Conservation (phyloP, 1,284 basidiomycete species). For the Trichosporon ovoides region DNA sequence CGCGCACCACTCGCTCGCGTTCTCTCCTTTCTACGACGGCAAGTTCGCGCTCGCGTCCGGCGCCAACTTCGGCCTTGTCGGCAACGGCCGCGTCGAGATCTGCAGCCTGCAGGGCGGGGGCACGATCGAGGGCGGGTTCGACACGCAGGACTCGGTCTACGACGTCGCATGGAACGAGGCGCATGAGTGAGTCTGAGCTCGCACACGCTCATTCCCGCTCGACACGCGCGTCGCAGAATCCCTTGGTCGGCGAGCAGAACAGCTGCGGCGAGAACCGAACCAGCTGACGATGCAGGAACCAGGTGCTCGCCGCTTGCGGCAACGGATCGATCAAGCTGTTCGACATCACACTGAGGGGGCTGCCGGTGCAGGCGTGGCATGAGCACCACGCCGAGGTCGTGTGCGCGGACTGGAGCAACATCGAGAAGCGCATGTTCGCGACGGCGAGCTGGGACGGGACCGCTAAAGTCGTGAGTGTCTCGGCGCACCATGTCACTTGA, state of each 20-base stretch:
- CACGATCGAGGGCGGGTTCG: constrained; percentile 59
- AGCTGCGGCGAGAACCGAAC: background rate
- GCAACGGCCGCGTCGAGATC: constrained; percentile 81
- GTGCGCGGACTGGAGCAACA: constrained; percentile 94
- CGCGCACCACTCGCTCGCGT: constrained; percentile 80
- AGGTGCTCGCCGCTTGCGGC: constrained; percentile 80
- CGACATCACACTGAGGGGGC: constrained; percentile 72
- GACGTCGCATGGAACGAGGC: constrained; percentile 88
- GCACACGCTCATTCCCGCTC: background rate
- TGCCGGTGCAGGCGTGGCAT: constrained; percentile 82
- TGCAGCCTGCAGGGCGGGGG: background rate
- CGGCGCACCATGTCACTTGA: no score
- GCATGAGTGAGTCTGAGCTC: constrained; percentile 63
- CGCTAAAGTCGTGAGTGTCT: constrained; percentile 69
- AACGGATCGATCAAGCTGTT: constrained; percentile 88
- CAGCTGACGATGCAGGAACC: constrained; percentile 52
- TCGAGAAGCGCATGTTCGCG: constrained; percentile 82
- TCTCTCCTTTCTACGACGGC: constrained; percentile 84
- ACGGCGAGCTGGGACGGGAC: constrained; percentile 90
- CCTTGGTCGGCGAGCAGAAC: background rate
- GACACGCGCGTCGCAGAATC: background rate
- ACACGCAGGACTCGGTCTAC: constrained; percentile 89
- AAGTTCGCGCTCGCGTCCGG: constrained; percentile 80
- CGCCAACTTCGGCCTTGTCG: constrained; percentile 91
- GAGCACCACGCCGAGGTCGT: constrained; percentile 91